These are phyloP conservation scores for Salix caprea DNA, from an alignment of 345 rosid species.

Conservation along the genomic window DNA sequence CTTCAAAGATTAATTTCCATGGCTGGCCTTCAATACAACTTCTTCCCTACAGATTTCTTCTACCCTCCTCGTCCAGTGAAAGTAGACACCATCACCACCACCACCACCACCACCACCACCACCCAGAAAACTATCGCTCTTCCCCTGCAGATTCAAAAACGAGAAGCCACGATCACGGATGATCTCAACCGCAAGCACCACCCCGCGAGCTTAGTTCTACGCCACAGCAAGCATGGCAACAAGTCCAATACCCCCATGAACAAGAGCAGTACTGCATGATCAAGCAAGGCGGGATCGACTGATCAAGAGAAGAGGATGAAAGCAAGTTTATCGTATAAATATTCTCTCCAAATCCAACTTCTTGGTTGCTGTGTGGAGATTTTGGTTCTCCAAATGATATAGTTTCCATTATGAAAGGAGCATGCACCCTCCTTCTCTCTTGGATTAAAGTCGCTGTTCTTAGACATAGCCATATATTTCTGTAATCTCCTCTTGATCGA, in stretches of 20 bases:
- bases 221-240: not conserved
- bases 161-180: not conserved
- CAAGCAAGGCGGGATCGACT: not conserved
- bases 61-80: constrained; percentile 14
- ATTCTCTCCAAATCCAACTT: not conserved
- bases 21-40: constrained; percentile 22
- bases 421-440: not conserved
- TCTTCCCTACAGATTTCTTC: constrained; percentile 21
- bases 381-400: not conserved
- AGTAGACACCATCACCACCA: not conserved
- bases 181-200: not conserved
- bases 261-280: not conserved
- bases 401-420: not conserved
- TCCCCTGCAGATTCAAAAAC: constrained; percentile 8
- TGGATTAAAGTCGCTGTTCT: not conserved
- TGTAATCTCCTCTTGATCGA: not conserved
- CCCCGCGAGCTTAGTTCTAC: not conserved
- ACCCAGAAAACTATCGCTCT: not conserved
- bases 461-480: not conserved
- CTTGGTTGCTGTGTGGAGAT: not conserved
- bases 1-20: not conserved
- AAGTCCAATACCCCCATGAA: not conserved
- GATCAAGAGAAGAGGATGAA: not conserved
- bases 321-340: not conserved
- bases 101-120: not conserved